Conservation (phyloP, 164 flowering plant species). For the Vitis amurensis region DNA sequence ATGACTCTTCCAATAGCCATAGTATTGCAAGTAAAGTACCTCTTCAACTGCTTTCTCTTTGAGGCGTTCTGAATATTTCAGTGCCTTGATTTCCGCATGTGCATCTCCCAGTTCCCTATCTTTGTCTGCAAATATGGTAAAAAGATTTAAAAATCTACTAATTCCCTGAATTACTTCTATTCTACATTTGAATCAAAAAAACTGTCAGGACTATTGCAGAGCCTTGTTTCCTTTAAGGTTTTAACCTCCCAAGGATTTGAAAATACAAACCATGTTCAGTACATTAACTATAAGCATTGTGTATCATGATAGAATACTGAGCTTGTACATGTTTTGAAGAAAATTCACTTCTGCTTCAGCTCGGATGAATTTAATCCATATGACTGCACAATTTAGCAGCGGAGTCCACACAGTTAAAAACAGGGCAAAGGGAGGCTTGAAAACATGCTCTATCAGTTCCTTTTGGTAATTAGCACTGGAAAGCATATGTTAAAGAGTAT, state of each 20-base stretch:
- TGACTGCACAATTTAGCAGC: too few relatives aligned
- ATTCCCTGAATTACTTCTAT: neutral
- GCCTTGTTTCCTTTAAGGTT: too few relatives aligned
- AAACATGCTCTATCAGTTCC: too few relatives aligned
- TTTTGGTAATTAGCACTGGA: too few relatives aligned
- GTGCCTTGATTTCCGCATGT: conserved; percentile 57
- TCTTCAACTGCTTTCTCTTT: conserved; percentile 74
- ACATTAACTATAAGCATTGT: neutral
- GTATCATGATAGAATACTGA: neutral
- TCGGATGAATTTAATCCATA: too few relatives aligned
- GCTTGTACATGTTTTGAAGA: neutral
- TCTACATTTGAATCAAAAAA: neutral
- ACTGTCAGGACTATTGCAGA: neutral
- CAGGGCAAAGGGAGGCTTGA: too few relatives aligned
- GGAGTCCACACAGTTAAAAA: too few relatives aligned
- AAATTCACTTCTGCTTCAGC: too few relatives aligned
- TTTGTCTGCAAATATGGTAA: conserved; percentile 40
- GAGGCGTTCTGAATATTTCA: conserved; percentile 57
- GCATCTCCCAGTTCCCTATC: conserved; percentile 73
- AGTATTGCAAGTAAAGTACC: conserved; percentile 27
- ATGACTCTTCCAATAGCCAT: too few relatives aligned
- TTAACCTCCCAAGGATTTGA: neutral
- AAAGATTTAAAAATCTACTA: neutral
- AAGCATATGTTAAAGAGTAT: too few relatives aligned
- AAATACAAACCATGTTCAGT: neutral